Conservation (phyloP, 2,329 filamentous ascomycete species). For the Cladophialophora exuberans region DNA sequence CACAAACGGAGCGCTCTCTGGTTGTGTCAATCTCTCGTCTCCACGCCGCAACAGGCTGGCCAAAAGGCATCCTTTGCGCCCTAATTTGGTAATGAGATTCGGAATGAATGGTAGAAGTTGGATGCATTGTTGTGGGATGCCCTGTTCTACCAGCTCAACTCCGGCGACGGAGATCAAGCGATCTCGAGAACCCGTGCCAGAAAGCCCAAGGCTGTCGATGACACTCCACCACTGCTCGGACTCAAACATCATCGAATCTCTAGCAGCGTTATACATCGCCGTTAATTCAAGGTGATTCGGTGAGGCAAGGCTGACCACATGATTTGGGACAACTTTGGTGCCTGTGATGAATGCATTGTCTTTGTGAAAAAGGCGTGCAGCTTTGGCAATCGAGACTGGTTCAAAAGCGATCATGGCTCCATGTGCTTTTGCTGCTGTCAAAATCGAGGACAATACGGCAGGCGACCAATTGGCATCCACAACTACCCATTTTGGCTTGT, state of each 20-base stretch:
- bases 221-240: slow-evolving; percentile 74
- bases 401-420: slow-evolving; percentile 74
- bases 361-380: slow-evolving; percentile 65
- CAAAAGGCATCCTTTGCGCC: slow-evolving; percentile 73
- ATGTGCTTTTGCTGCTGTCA: slow-evolving; percentile 61
- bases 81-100: slow-evolving; percentile 82
- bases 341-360: slow-evolving; percentile 38
- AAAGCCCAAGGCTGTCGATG: slow-evolving; percentile 78
- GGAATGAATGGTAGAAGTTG: slow-evolving; percentile 89
- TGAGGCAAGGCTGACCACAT: slow-evolving; percentile 73
- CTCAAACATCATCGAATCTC: slow-evolving; percentile 69
- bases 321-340: slow-evolving; percentile 58
- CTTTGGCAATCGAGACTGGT: slow-evolving; percentile 83
- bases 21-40: slow-evolving; percentile 68
- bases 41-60: slow-evolving; percentile 69
- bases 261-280: slow-evolving; percentile 75
- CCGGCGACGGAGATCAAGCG: slow-evolving; percentile 72
- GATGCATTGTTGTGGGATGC: slow-evolving; percentile 80
- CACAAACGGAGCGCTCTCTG: slow-evolving; percentile 69
- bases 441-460: slow-evolving; percentile 67
- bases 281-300: slow-evolving; percentile 83
- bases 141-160: slow-evolving; percentile 70
- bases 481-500: slow-evolving; percentile 74
- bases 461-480: slow-evolving; percentile 86
- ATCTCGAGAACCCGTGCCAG: slow-evolving; percentile 68